Conservation (phyloP, 441 rosid species). For the Gossypium davidsonii region DNA sequence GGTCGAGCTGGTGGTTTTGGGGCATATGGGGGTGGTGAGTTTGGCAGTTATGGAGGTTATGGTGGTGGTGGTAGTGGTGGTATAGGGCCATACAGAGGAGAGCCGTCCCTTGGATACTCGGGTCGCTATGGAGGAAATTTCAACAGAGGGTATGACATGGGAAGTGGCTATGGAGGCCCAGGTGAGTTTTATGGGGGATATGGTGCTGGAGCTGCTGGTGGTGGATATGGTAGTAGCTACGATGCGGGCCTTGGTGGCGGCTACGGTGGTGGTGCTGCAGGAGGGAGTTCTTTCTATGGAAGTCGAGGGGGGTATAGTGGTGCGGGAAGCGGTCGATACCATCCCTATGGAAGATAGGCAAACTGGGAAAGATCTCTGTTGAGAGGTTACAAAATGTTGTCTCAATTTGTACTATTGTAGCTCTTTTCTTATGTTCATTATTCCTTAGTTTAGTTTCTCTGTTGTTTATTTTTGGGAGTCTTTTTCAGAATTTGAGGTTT, state of each 20-base stretch:
- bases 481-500: neutral
- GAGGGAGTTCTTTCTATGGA: slow-evolving; percentile 45
- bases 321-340: slow-evolving; percentile 68
- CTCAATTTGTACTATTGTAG: slow-evolving; percentile 20
- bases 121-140: slow-evolving; percentile 74
- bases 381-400: slow-evolving; percentile 8
- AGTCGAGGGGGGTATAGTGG: slow-evolving; percentile 74
- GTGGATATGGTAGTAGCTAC: slow-evolving; percentile 40
- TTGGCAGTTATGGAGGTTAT: slow-evolving; percentile 58
- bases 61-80: slow-evolving; percentile 48
- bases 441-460: slow-evolving; percentile 1
- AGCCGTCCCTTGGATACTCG: slow-evolving; percentile 66
- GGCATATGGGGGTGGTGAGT: slow-evolving; percentile 53
- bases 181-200: slow-evolving; percentile 45
- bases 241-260: slow-evolving; percentile 50
- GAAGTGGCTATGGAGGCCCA: slow-evolving; percentile 45
- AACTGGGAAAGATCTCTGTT: neutral
- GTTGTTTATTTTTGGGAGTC: neutral
- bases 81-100: slow-evolving; percentile 68
- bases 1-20: slow-evolving; percentile 63
- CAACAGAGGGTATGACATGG: slow-evolving; percentile 68
- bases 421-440: neutral
- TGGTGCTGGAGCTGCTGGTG: slow-evolving; percentile 29
- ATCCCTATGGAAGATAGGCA: slow-evolving; percentile 82
- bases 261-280: slow-evolving; percentile 37